Evolutionary conservation across 176 grass and related monocot species (phyloP).

Genomic region (Carex scoparia): DNA sequence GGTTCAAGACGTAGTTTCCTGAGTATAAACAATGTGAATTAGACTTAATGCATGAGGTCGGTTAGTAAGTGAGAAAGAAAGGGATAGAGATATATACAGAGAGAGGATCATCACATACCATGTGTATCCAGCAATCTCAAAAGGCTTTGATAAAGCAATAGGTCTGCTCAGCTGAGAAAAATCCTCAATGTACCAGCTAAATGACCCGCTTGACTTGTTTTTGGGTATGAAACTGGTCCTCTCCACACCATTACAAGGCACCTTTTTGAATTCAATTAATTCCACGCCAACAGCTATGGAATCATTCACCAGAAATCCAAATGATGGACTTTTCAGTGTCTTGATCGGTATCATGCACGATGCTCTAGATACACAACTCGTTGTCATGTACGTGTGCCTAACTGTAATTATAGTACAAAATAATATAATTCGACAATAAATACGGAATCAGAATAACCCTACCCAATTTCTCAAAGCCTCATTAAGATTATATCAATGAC

Average conservation of each 20-base stretch:
- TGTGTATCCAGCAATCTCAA: background rate
- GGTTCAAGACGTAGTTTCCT: background rate
- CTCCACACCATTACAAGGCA: background rate
- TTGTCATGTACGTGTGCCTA: slow-evolving; percentile 20
- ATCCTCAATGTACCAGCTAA: background rate
- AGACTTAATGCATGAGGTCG: background rate
- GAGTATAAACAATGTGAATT: background rate
- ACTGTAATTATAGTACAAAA: background rate
- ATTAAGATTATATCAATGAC: background rate
- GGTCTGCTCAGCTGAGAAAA: background rate
- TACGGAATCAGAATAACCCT: background rate
- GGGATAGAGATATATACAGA: background rate
- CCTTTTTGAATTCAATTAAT: slow-evolving; percentile 8
- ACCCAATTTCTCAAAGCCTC: background rate
- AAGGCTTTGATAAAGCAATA: background rate
- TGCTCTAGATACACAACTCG: slow-evolving; percentile 4
- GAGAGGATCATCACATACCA: background rate
- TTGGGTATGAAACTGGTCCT: background rate
- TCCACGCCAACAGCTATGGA: slow-evolving; percentile 30
- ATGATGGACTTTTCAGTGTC: background rate
- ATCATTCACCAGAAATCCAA: slow-evolving; percentile 23
- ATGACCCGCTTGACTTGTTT: background rate
- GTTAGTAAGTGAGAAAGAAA: background rate
- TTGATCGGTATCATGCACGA: slow-evolving; percentile 31
- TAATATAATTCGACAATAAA: background rate